Evolutionary conservation across 768 basidiomycete genomes (phyloP).

Genomic region (Tylopilus balloui): DNA sequence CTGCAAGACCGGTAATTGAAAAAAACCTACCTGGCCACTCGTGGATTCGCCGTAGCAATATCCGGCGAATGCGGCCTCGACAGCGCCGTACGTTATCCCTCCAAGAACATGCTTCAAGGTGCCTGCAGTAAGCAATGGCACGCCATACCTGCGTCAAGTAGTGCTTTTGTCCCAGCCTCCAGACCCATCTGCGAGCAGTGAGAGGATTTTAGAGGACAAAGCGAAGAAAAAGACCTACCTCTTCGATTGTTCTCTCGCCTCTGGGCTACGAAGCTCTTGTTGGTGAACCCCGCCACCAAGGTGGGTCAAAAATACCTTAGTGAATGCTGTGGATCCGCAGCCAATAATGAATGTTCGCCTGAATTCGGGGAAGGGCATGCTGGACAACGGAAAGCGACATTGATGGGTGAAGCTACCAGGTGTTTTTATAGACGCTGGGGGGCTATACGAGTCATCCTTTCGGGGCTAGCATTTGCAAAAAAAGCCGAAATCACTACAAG

Average conservation of each 20-base stretch:
- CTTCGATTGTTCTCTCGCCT: slow-evolving; percentile 57
- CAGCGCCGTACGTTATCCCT: slow-evolving; percentile 75
- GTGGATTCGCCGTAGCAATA: slow-evolving; percentile 78
- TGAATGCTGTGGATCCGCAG: slow-evolving; percentile 72
- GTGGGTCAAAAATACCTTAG: slow-evolving; percentile 46
- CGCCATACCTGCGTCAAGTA: slow-evolving; percentile 68
- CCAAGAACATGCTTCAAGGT: slow-evolving; percentile 15
- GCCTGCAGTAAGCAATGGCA: neutral
- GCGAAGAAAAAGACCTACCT: slow-evolving; percentile 36
- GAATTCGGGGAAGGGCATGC: slow-evolving; percentile 4
- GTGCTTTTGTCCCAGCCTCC: slow-evolving; percentile 79
- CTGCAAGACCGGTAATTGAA: neutral
- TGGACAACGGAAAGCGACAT: neutral
- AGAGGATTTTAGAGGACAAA: neutral
- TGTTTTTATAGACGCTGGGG: neutral
- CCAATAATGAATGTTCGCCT: slow-evolving; percentile 58
- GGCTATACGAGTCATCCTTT: neutral
- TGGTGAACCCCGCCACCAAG: neutral
- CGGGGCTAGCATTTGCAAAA: neutral
- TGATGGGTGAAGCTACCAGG: neutral
- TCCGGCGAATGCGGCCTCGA: slow-evolving; percentile 70
- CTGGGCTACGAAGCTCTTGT: slow-evolving; percentile 46
- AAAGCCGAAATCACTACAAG: neutral
- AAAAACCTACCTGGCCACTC: slow-evolving; percentile 52
- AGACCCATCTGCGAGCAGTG: neutral